Base-by-base conservation (phyloP, 352 stramenopile species). In the Globisporangium alternatum region DNA sequence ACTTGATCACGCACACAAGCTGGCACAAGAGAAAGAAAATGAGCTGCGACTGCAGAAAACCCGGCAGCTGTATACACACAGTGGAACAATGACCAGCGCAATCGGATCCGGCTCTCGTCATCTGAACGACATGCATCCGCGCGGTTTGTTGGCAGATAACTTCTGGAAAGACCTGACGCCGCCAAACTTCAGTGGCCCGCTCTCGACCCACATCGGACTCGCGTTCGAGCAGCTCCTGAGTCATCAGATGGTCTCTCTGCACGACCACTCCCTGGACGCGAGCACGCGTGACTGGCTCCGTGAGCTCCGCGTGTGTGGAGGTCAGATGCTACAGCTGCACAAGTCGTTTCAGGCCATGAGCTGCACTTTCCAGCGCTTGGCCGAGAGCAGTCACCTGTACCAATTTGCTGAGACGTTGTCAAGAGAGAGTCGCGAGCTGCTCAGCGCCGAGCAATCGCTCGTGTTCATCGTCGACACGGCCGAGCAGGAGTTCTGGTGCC, bases 401-500 rank as follows among this genome's bases (percentile, higher is more conserved):
- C 70, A 89, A 25, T 71, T 93, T 9, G 74, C 78, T 0, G 76
- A 87, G 19, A 68, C 69, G 15, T 71, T 93, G 48, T 72, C 77
- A 0, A 60, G 68, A 5, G 81, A 93, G 74, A 77, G 75, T 12
- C 54, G 75, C 3, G 61, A 70, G 31, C 65, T 93, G 28, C 51
- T 83, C 17, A 65, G 78, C 5, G 82, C 84, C 7, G 84, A 93
- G 58, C 81, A 91, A 47, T 74, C 77, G 13, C 71, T 91, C 21
- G 71, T 93, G 56, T 82, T 90, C 22, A 73, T 93, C 5, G 75
- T 86, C 31, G 82, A 93, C 62, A 83, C 83, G 19, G 72, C 81
- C 4, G 77, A 91, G 62, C 78, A 91, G 19, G 84, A 93, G 45
- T 90, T 93, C 28, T 93, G 84, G 84, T 90, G 84, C 31, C 81